These are phyloP conservation scores for Kwoniella shivajii DNA, from an alignment of 1,284 basidiomycete species.

Conservation along the genomic window DNA sequence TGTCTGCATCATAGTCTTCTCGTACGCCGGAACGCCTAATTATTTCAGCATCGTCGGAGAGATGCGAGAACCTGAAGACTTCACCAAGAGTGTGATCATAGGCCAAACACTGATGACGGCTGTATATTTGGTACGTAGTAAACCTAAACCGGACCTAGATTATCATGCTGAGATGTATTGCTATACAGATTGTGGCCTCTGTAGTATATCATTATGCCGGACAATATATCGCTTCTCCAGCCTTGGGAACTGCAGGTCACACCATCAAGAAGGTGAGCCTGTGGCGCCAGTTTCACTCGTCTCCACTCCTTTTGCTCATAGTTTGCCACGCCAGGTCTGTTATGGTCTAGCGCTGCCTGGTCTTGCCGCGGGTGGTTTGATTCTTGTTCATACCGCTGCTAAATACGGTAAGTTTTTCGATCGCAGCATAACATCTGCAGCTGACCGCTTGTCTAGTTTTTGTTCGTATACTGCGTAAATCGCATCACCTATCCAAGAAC, in stretches of 20 bases:
- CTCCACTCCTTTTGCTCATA: not conserved
- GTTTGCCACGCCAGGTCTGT: slow-evolving; percentile 23
- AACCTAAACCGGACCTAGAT: not conserved
- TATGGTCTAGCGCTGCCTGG: slow-evolving; percentile 54
- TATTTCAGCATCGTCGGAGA: slow-evolving; percentile 53
- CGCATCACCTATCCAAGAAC: slow-evolving; percentile 62
- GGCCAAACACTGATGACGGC: slow-evolving; percentile 42
- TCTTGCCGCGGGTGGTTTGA: slow-evolving; percentile 26
- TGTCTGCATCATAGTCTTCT: slow-evolving; percentile 46
- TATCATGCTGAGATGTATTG: too few relatives aligned
- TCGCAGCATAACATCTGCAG: not conserved
- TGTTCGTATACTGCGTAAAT: slow-evolving; percentile 62
- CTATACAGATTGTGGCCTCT: slow-evolving; percentile 29
- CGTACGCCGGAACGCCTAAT: slow-evolving; percentile 42
- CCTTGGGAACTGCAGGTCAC: slow-evolving; percentile 48
- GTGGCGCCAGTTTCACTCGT: too few relatives aligned
- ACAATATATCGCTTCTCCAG: slow-evolving; percentile 50
- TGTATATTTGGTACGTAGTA: slow-evolving; percentile 40
- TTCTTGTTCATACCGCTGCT: slow-evolving; percentile 27
- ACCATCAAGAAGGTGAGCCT: slow-evolving; percentile 44
- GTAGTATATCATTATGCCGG: slow-evolving; percentile 40
- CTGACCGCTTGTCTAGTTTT: slow-evolving; percentile 53
- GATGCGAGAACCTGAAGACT: slow-evolving; percentile 47
- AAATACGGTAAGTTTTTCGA: slow-evolving; percentile 31
- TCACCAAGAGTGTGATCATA: slow-evolving; percentile 28